A percentile compares a stretch with the other conserved stretches of the same genome.
Conservation (phyloP, 805 yeast species). For the Monosporozyma aerobia region DNA sequence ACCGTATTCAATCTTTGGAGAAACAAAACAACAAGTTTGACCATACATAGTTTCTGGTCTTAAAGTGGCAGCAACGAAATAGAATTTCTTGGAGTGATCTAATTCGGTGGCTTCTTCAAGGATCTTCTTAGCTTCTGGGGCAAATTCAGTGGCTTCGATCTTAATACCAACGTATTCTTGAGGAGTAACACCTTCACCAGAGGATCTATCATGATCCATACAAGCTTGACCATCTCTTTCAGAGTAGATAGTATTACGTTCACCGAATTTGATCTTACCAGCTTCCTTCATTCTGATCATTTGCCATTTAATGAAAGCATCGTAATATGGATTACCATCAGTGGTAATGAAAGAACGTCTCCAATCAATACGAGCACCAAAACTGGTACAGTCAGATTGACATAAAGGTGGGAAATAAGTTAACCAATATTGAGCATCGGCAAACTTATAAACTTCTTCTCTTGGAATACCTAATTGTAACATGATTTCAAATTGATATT, state of each 20-base stretch:
- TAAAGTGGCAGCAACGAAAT: conserved; percentile 89
- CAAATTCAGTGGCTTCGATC: conserved; percentile 56
- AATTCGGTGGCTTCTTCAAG: conserved; percentile 29
- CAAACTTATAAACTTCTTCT: conserved; percentile 77
- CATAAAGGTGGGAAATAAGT: conserved; percentile 85
- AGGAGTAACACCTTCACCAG: conserved; percentile 95
- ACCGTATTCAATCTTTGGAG: conserved; percentile 90
- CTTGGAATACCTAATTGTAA: conserved; percentile 80
- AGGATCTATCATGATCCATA: conserved; percentile 96
- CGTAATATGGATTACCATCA: conserved; percentile 90
- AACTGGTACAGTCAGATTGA: conserved; percentile 62
- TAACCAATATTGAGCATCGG: conserved; percentile 90
- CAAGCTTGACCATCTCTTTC: conserved; percentile 99
- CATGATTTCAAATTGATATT: conserved; percentile 95
- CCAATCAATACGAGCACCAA: conserved; percentile 97
- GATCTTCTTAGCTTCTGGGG: conserved; percentile 37
- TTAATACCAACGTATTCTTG: conserved; percentile 94
- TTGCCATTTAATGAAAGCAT: conserved; percentile 93
- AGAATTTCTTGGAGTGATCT: conserved; percentile 52
- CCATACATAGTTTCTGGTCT: conserved; percentile 99
- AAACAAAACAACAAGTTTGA: conserved; percentile 95
- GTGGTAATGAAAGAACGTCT: conserved; percentile 94
- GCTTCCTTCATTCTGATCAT: conserved; percentile 75
- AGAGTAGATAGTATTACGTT: conserved; percentile 93
- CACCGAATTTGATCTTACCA: conserved; percentile 95